phyloP scores from a whole-genome alignment of 257 asterid genomes.

The Fraxinus pennsylvanica region DNA sequence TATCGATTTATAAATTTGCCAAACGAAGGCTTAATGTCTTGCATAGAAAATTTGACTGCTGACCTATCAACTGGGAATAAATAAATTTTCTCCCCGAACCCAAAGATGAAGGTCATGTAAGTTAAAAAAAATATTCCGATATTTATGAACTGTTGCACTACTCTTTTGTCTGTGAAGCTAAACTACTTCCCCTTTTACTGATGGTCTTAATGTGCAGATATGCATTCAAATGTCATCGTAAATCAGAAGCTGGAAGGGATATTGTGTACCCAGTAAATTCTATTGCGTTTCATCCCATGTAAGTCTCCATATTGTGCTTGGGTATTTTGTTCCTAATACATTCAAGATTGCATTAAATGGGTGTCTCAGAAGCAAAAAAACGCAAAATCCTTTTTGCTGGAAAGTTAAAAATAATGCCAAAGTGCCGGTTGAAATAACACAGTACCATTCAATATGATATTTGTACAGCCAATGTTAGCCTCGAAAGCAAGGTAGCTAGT shows the following conservation, averaged over 20 bases:
- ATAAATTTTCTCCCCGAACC: not conserved
- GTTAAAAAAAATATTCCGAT: not conserved
- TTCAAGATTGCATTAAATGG: not conserved
- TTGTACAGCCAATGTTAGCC: not conserved
- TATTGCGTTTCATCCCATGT: conserved; percentile 94
- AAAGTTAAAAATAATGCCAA: not conserved
- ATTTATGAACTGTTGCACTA: not conserved
- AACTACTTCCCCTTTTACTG: not conserved
- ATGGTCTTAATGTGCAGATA: conserved; percentile 54
- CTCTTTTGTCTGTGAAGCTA: not conserved
- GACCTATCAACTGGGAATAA: conserved; percentile 7
- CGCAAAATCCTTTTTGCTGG: not conserved
- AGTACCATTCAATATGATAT: not conserved
- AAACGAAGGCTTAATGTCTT: not conserved
- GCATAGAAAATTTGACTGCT: not conserved
- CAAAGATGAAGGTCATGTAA: not conserved
- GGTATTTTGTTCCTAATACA: not conserved
- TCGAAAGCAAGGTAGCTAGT: not conserved
- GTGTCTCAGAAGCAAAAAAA: not conserved
- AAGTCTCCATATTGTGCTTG: conserved; percentile 31
- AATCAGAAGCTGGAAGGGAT: conserved; percentile 82
- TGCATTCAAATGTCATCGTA: conserved; percentile 89
- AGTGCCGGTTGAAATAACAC: not conserved
- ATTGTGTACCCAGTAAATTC: conserved; percentile 88
- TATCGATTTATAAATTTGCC: no score